Conservation (phyloP, 495 filamentous ascomycete genomes). For the Daldinia concentrica region DNA sequence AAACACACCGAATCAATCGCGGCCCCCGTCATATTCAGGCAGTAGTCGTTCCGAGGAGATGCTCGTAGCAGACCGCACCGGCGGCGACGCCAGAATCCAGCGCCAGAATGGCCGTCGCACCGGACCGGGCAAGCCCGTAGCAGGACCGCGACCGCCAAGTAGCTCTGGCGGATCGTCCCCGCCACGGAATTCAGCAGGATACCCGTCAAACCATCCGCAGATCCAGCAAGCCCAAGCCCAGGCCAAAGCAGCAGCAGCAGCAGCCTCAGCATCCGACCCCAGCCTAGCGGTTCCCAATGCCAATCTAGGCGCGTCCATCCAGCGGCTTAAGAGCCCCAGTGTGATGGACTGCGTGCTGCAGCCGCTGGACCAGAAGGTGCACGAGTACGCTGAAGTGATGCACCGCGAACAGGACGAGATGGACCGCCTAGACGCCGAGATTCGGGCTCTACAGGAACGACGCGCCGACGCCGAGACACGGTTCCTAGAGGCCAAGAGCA, state of each 20-base stretch:
- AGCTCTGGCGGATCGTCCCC: slow-evolving; percentile 43
- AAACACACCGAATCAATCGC: slow-evolving; percentile 28
- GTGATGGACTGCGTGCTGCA: slow-evolving; percentile 46
- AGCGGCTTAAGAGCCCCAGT: slow-evolving; percentile 46
- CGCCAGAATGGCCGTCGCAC: slow-evolving; percentile 45
- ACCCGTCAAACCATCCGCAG: slow-evolving; percentile 28
- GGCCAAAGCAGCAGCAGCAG: slow-evolving; percentile 17
- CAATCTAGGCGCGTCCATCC: slow-evolving; percentile 32
- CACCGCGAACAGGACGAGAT: slow-evolving; percentile 44
- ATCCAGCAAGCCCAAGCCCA: slow-evolving; percentile 37
- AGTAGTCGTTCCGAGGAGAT: slow-evolving; percentile 47
- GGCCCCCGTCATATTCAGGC: slow-evolving; percentile 43
- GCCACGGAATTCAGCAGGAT: slow-evolving; percentile 24
- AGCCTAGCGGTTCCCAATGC: slow-evolving; percentile 15
- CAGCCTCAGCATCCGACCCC: slow-evolving; percentile 23
- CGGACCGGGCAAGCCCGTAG: slow-evolving; percentile 20
- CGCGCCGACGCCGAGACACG: slow-evolving; percentile 43
- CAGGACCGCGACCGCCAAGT: slow-evolving; percentile 37
- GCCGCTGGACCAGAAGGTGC: slow-evolving; percentile 45
- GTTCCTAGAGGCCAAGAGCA: slow-evolving; percentile 46
- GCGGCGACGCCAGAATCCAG: slow-evolving; percentile 27
- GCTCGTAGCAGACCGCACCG: slow-evolving; percentile 38
- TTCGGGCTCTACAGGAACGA: slow-evolving; percentile 41
- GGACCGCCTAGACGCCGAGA: slow-evolving; percentile 43
- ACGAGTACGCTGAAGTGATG: slow-evolving; percentile 44